Conservation (phyloP, 2,329 filamentous ascomycete species). For the Tricladium varicosporioides region DNA sequence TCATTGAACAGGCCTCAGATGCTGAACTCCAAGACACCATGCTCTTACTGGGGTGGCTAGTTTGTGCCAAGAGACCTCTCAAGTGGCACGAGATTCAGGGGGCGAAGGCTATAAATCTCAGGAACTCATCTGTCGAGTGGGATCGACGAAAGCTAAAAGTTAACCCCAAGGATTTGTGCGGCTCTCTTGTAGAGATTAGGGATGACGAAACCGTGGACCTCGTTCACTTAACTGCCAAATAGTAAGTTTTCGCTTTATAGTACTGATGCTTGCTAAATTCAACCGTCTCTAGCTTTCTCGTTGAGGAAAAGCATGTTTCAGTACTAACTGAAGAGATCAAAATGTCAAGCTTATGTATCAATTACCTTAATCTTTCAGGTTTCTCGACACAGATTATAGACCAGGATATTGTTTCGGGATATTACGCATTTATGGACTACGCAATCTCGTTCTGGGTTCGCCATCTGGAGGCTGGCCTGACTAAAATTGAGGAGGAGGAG, state of each 20-base stretch:
- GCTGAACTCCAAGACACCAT: constrained; percentile 4
- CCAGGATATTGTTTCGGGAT: constrained; percentile 15
- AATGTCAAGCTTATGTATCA: constrained; percentile 28
- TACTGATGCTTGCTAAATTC: neutral
- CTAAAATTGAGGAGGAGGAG: neutral
- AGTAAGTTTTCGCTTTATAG: constrained; percentile 20
- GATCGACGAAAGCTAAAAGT: constrained; percentile 27
- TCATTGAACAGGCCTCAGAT: constrained; percentile 8
- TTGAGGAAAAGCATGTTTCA: constrained; percentile 16
- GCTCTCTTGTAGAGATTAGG: constrained; percentile 35
- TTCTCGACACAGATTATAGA: constrained; percentile 19
- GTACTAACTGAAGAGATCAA: constrained; percentile 19
- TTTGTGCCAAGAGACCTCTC: constrained; percentile 38
- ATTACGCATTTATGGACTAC: constrained; percentile 33
- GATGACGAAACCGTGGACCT: constrained; percentile 33
- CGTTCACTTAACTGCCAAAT: constrained; percentile 37
- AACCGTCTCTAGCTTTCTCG: constrained; percentile 13
- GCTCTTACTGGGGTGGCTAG: constrained; percentile 39
- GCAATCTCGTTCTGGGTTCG: constrained; percentile 29
- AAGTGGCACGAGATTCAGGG: constrained; percentile 43
- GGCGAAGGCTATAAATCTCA: constrained; percentile 35
- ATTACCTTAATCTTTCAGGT: constrained; percentile 28
- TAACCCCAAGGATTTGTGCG: constrained; percentile 35
- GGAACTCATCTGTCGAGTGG: constrained; percentile 30
- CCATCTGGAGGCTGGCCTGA: constrained; percentile 19